A percentile compares a stretch with the other conserved stretches of the same genome.
These are phyloP conservation scores for Plasmodium yoelii DNA, from an alignment of 169 alveolate species.

Conservation along the genomic window DNA sequence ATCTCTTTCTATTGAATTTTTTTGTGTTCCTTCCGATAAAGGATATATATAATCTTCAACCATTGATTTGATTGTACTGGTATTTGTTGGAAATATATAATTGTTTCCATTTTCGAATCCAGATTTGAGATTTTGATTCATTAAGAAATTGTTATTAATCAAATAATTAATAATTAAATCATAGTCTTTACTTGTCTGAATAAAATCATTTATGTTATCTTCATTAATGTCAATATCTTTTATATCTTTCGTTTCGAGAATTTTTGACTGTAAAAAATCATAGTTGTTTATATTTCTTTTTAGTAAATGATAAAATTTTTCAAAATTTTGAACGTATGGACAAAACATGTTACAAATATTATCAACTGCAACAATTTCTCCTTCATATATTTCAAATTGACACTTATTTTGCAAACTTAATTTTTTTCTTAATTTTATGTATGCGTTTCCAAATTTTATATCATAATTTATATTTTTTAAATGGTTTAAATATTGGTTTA, in stretches of 20 bases:
- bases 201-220: constrained; percentile 36
- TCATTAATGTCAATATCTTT: constrained; percentile 8
- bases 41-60: constrained; percentile 13
- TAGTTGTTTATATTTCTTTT: constrained; percentile 50
- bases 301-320: constrained; percentile 26
- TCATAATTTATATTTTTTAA: constrained; percentile 58
- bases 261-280: constrained; percentile 37
- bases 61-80: not conserved
- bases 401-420: constrained; percentile 73
- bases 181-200: constrained; percentile 17
- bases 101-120: not conserved
- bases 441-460: constrained; percentile 65
- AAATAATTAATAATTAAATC: constrained; percentile 27
- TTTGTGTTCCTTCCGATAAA: not conserved
- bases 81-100: not conserved
- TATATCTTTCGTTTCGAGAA: constrained; percentile 1
- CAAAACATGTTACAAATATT: constrained; percentile 34
- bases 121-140: not conserved
- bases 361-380: constrained; percentile 61
- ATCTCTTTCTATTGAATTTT: not conserved
- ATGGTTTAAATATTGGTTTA: constrained; percentile 13
- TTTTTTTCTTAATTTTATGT: constrained; percentile 53
- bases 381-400: constrained; percentile 75
- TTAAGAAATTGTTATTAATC: not conserved
- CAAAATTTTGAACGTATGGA: constrained; percentile 35